A percentile compares a stretch with the other conserved stretches of the same genome.
These are phyloP conservation scores for Sanghuangporus sanghuang DNA, from an alignment of 1,284 basidiomycete genomes.

Conservation along the genomic window DNA sequence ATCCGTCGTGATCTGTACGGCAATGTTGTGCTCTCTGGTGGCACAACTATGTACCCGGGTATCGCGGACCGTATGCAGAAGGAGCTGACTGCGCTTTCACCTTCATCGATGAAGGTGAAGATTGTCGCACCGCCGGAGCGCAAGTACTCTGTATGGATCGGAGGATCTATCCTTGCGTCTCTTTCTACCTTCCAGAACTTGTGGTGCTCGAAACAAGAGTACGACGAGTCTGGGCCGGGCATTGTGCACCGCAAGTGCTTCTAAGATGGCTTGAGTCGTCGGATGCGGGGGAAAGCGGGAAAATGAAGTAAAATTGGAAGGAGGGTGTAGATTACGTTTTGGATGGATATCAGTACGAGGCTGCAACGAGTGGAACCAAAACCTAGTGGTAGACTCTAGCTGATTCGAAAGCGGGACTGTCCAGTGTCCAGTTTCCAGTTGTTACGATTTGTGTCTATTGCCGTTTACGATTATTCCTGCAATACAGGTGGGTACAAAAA, in stretches of 20 bases:
- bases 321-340: neutral
- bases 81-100: slow-evolving; percentile 87
- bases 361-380: neutral
- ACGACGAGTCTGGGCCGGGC: slow-evolving; percentile 83
- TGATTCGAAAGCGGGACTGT: neutral
- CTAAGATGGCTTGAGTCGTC: slow-evolving; percentile 20
- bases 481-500: too few relatives aligned
- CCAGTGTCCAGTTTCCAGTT: neutral
- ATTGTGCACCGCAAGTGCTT: slow-evolving; percentile 75
- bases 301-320: neutral
- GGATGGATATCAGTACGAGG: neutral
- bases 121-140: slow-evolving; percentile 90
- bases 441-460: neutral
- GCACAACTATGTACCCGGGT: slow-evolving; percentile 98
- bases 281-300: neutral
- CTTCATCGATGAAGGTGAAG: slow-evolving; percentile 92
- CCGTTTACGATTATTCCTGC: neutral
- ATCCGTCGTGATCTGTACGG: slow-evolving; percentile 89
- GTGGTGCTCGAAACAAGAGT: slow-evolving; percentile 92
- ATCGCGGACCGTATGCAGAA: slow-evolving; percentile 98
- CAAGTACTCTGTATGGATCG: slow-evolving; percentile 98
- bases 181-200: slow-evolving; percentile 95
- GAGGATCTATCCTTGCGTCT: slow-evolving; percentile 96
- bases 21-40: slow-evolving; percentile 93
- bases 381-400: neutral